Evolutionary conservation across 495 filamentous ascomycete species (phyloP), one percentile per base, ranked within the genome.

Genomic region (Neurospora cerealis): DNA sequence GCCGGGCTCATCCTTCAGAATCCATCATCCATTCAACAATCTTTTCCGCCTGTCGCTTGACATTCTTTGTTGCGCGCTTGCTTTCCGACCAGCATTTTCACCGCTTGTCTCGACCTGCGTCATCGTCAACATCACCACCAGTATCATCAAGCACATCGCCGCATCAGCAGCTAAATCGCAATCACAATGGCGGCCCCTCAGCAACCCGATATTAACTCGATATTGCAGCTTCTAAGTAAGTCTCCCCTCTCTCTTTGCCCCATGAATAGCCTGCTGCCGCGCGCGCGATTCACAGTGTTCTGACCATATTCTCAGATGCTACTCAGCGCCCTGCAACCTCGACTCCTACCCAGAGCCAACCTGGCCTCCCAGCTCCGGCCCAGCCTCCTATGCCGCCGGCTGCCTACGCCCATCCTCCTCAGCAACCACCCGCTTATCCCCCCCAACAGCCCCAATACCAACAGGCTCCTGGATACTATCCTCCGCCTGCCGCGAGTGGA

Each of bases 401-500:
- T n/a, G 34, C 41, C 32, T 80, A 81, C 66, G 75, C 74, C 6
- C 74, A 80, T 69, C 76, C 79, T 5, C 71, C 79, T 41, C 75
- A 77, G 13, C 77, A 77, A 71, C 70, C 80, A 74, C 54, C 54
- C 0, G 54, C 54, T 24, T 80, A 80, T 21, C 83, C 80, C 24
- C 79, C 81, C 15, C 86, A 85, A 48, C 79, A 82, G 13, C 80
- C 81, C 9, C 74, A 78, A 15, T 85, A 86, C 74, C 83, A 83
- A 24, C 86, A 84, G 74, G 79, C 82, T 19, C 73, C 82, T 36
- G 77, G 80, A 17, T 91, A 87, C 76, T 82, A 93, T 37, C 93
- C 93, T 0, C 91, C 90, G 75, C 92, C 92, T 9, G 87, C 88
- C 36, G 86, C 84, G 24, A 89, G 90, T 28, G 93, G 92, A 11